Percentiles rank a stretch among this genome's conserved stretches.
Conservation (phyloP, 495 filamentous ascomycete species). For the Trichoderma erinaceum region DNA sequence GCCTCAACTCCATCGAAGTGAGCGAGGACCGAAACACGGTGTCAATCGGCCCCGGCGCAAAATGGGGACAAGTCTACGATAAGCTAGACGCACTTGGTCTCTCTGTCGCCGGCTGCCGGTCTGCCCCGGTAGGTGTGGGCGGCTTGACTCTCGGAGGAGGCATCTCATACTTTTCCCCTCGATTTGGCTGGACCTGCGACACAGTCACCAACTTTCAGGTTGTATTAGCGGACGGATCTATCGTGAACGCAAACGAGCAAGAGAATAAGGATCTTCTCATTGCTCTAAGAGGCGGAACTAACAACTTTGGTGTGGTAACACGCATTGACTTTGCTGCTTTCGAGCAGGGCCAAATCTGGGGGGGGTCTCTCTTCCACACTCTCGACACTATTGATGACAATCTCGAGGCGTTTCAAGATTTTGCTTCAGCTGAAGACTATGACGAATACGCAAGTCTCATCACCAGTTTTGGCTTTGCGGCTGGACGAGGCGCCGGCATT, state of each 20-base stretch:
- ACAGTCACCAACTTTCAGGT: slow-evolving; percentile 45
- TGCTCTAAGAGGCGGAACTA: slow-evolving; percentile 50
- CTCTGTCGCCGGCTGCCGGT: slow-evolving; percentile 38
- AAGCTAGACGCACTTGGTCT: slow-evolving; percentile 33
- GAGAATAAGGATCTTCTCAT: slow-evolving; percentile 43
- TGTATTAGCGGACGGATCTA: slow-evolving; percentile 45
- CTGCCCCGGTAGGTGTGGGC: slow-evolving; percentile 33
- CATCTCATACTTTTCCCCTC: slow-evolving; percentile 36
- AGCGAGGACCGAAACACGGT: slow-evolving; percentile 33
- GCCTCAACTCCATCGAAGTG: slow-evolving; percentile 31
- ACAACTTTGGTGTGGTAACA: slow-evolving; percentile 54
- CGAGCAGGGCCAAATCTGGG: slow-evolving; percentile 17
- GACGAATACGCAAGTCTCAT: too few relatives aligned
- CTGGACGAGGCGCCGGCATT: too few relatives aligned
- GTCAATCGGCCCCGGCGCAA: slow-evolving; percentile 34
- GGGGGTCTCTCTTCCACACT: too few relatives aligned
- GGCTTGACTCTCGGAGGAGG: slow-evolving; percentile 37
- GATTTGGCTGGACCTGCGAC: slow-evolving; percentile 42
- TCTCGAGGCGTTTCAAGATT: too few relatives aligned
- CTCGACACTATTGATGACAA: too few relatives aligned
- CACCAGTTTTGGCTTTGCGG: too few relatives aligned
- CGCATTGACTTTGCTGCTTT: slow-evolving; percentile 33
- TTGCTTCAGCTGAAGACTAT: too few relatives aligned
- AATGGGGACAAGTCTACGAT: slow-evolving; percentile 40
- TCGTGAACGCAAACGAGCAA: slow-evolving; percentile 41